A percentile compares a stretch with the other conserved stretches of the same genome.
Conservation (phyloP, 345 rosid species). For the Physaria fendleri region DNA sequence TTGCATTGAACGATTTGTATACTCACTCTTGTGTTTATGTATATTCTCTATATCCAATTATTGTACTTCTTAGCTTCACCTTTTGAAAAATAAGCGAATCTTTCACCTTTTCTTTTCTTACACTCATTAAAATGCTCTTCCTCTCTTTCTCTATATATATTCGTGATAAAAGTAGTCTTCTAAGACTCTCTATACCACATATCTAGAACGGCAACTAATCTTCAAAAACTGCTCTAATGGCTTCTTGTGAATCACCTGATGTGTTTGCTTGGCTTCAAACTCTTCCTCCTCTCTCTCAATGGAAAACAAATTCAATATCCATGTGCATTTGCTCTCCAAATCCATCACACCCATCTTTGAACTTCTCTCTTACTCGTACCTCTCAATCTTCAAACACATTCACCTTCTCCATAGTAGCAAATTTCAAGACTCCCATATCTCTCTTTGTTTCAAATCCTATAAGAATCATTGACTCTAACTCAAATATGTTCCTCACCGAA, state of each 20-base stretch:
- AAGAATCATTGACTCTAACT: conserved; percentile 16
- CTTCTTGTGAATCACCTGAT: conserved; percentile 51
- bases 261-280: conserved; percentile 52
- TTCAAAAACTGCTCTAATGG: conserved; percentile 35
- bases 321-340: conserved; percentile 52
- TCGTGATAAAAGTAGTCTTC: background rate
- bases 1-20: conserved; percentile 8
- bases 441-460: conserved; percentile 67
- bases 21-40: conserved; percentile 2
- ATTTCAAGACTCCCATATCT: conserved; percentile 40
- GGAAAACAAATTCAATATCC: conserved; percentile 49
- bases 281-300: conserved; percentile 52
- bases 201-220: background rate
- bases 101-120: conserved; percentile 7
- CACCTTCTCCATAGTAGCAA: conserved; percentile 47
- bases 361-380: conserved; percentile 39
- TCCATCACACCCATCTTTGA: conserved; percentile 49
- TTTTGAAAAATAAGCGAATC: conserved; percentile 19
- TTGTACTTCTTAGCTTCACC: background rate
- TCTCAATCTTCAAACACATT: conserved; percentile 28
- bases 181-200: background rate
- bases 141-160: conserved; percentile 6
- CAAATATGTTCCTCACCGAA: conserved; percentile 30
- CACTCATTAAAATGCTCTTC: background rate
- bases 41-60: background rate